phyloP scores from a whole-genome alignment of 2,329 filamentous ascomycete genomes.

The Talaromyces sp. region DNA sequence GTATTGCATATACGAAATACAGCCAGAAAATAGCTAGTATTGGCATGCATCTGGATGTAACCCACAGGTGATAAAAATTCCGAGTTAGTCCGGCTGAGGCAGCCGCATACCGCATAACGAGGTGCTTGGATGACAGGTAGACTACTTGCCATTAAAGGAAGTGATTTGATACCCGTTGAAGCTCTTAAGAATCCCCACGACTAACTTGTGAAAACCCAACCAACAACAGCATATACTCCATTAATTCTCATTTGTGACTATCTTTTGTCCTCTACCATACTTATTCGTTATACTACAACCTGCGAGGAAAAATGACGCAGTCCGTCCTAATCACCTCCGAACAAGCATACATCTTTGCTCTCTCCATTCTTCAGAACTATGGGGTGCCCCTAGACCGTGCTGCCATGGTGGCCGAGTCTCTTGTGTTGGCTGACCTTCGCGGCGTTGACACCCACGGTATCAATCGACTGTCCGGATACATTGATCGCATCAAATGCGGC shows the following conservation, averaged over 20 bases:
- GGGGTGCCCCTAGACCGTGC: not conserved
- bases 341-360: not conserved
- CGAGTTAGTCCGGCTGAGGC: not conserved
- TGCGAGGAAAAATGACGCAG: not conserved
- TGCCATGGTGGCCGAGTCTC: conserved; percentile 14
- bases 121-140: not conserved
- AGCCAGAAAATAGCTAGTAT: not conserved
- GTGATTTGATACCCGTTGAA: not conserved
- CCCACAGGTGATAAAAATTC: not conserved
- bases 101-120: not conserved
- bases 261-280: not conserved
- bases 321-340: not conserved
- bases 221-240: not conserved
- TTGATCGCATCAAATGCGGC: conserved; percentile 18
- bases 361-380: not conserved
- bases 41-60: not conserved
- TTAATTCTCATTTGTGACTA: not conserved
- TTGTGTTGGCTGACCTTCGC: conserved; percentile 22
- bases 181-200: not conserved
- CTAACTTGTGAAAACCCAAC: not conserved
- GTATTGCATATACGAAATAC: not conserved
- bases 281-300: not conserved
- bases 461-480: conserved; percentile 19
- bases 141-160: not conserved
- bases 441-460: conserved; percentile 25